Conservation (phyloP, 306 rosid species). For the Rubus idaeus region DNA sequence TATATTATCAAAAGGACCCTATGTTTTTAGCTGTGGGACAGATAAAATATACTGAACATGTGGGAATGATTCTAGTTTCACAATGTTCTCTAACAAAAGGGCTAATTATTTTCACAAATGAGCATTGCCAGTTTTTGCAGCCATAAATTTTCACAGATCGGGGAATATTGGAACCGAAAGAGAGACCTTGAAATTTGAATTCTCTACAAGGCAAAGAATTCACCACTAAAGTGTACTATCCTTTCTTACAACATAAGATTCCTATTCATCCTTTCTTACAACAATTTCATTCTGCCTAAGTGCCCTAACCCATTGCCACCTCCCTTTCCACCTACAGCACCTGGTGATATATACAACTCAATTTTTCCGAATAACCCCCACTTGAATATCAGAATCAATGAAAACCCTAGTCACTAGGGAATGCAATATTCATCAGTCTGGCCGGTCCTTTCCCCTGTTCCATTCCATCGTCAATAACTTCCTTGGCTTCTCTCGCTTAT, state of each 20-base stretch:
- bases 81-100: not conserved
- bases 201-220: slow-evolving; percentile 42
- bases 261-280: slow-evolving; percentile 33
- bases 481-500: slow-evolving; percentile 54
- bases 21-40: not conserved
- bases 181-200: not conserved
- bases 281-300: slow-evolving; percentile 22
- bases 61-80: not conserved
- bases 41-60: not conserved
- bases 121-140: not conserved
- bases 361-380: slow-evolving; percentile 35
- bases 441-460: slow-evolving; percentile 68
- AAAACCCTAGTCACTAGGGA: slow-evolving; percentile 34
- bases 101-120: not conserved
- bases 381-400: slow-evolving; percentile 21
- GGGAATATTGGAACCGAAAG: not conserved
- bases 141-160: not conserved
- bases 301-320: slow-evolving; percentile 38
- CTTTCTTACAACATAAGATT: slow-evolving; percentile 65
- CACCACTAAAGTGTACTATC: slow-evolving; percentile 43
- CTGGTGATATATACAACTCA: slow-evolving; percentile 49
- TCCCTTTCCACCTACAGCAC: slow-evolving; percentile 42
- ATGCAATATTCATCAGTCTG: slow-evolving; percentile 37
- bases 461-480: slow-evolving; percentile 66
- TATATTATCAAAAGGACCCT: not conserved